Evolutionary conservation across 2,329 filamentous ascomycete genomes (phyloP), one percentile per base, ranked within the genome.

Genomic region (Diplocarpon mali): DNA sequence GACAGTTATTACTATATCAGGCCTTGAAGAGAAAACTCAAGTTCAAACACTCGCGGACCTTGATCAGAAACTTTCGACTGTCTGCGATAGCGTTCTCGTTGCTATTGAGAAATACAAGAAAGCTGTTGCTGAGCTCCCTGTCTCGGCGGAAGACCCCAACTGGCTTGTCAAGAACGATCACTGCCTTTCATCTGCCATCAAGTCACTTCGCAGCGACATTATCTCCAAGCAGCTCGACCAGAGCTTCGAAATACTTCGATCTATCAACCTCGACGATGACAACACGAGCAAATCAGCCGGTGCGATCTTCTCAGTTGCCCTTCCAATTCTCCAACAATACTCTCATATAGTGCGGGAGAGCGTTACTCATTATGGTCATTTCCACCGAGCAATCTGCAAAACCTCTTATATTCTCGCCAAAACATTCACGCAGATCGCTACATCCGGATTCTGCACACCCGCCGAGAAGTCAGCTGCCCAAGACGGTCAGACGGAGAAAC

Each of bases 371-470:
- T 78, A 83, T 48, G 65, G 76, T 1, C 66, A 70, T 1, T 67
- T 89, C 7, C 86, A 96, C 59, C 69, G 73, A 9, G 73, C 83
- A 11, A 79, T 79, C 2, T 83, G 80, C 55, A 83, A 83, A 54
- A 75, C 94, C 60, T 78, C 84, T 0, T 83, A 84, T 60, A 75
- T 81, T 12, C 72, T 98, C 36, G 76, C 80, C 29, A 85, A 81
- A 40, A 76, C 80, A 0, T 95, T 95, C 61, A 75, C 77, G 1
- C 80, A 88, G 47, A 75, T 98, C 40, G 80, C 85, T 1, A 75
- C 78, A 0, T 80, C 93, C 61, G 92, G 92, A 2, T 96, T 96
- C 69, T 98, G 92, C 61, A 86, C 81, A 15, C 92, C 92, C 0
- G 73, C 83, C 16, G 89, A 96, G 57, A 83, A 88, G 55, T 79